Percentiles rank a stretch among this genome's conserved stretches.
Evolutionary conservation across 352 stramenopile genomes (phyloP).

Genomic region (Elongisporangium anandrum): DNA sequence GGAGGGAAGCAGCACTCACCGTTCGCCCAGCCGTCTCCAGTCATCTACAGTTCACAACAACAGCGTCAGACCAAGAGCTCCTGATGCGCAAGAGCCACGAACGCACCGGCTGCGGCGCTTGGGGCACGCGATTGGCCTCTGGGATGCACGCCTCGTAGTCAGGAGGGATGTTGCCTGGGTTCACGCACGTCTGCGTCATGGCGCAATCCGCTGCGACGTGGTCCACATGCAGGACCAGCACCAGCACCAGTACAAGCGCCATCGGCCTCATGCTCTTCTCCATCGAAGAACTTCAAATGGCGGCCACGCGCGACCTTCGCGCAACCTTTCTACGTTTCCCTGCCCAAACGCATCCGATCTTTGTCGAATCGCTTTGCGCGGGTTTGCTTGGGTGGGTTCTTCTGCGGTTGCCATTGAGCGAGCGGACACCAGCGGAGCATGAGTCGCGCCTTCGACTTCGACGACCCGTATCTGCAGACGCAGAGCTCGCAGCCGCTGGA

Average conservation of each 20-base stretch:
- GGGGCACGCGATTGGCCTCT: constrained; percentile 39
- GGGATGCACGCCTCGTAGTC: constrained; percentile 76
- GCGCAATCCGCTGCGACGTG: constrained; percentile 33
- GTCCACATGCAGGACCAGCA: background rate
- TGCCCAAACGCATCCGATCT: background rate
- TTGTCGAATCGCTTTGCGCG: background rate
- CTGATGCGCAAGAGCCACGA: background rate
- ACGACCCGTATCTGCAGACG: constrained; percentile 55
- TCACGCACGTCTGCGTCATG: constrained; percentile 81
- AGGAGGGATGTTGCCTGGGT: constrained; percentile 56
- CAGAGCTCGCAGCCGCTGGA: constrained; percentile 30
- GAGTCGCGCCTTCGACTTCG: constrained; percentile 39
- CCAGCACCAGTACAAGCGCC: background rate
- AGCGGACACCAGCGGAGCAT: constrained; percentile 9
- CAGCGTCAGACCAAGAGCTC: background rate
- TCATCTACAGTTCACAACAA: constrained; percentile 18
- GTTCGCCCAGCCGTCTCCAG: constrained; percentile 33
- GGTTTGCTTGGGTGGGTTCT: background rate
- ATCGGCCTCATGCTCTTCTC: background rate
- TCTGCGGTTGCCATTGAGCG: background rate
- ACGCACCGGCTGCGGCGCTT: constrained; percentile 29
- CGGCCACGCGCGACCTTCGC: background rate
- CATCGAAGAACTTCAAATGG: background rate
- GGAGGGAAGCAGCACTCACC: constrained; percentile 12
- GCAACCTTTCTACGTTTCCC: background rate